Evolutionary conservation across 148 eudicot species (phyloP), one percentile per base, ranked within the genome.

Genomic region (Camellia japonica): DNA sequence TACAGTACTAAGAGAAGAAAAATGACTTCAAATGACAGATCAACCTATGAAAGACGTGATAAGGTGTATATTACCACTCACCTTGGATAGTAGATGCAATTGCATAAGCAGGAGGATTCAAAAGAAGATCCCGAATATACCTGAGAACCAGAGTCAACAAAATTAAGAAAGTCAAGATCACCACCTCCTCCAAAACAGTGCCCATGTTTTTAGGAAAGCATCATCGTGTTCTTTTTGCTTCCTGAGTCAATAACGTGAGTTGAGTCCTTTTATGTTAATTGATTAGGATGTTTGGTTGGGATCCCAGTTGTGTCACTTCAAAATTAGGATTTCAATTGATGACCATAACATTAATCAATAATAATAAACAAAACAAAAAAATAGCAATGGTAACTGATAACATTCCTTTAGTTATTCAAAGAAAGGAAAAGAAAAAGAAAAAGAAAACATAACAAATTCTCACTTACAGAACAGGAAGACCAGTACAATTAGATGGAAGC

Each of bases 61-160:
- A 14, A 61, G 56, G n/a, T 51, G 49, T 38, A 56, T 59, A 61
- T 41, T 66, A 70, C 4, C 64, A 77, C 82, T 87, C 79, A 93
- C 99, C 93, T 84, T 97, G 99, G 66, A 97, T 91, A 65, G 85
- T 92, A 58, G 90, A 84, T 63, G 99, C 97, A 73, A 87, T 89
- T 56, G 80, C 90, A 86, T 94, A 94, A 78, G 97, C 88, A 77
- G 99, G 99, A 82, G 99, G 99, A 84, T 97, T 97, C 80, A 97
- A 85, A 88, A 97, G 98, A 84, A 97, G 95, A 87, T 94, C 99
- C 80, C 98, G 87, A 20, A 97, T 74, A 85, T 97, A 97, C 88
- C 99, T 97, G 88, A 77, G 51, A 80, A 42, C 58, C 63, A 79
- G 11, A 73, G 54, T 20, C 18, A 77, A 73, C 65, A 68, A 62